Conservation (phyloP, 805 yeast genomes). For the Myxozyma neglecta region DNA sequence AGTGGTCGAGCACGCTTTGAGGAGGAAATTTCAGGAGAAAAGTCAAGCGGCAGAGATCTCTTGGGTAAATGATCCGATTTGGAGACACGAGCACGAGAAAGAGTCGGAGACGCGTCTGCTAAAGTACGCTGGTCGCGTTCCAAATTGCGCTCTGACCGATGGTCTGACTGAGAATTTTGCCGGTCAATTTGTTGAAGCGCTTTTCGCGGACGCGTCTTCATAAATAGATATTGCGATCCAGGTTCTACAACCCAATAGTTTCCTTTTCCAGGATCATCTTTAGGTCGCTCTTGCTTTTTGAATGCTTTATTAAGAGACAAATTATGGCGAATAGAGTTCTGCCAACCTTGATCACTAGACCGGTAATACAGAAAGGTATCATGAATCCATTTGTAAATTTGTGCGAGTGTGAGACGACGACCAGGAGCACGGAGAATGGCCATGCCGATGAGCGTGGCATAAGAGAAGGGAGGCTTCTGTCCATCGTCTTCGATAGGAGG, state of each 20-base stretch:
- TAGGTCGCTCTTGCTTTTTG: conserved; percentile 84
- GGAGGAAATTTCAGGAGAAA: conserved; percentile 21
- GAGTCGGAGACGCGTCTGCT: conserved; percentile 5
- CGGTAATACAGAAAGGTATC: conserved; percentile 80
- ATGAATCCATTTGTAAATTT: conserved; percentile 90
- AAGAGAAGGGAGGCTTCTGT: conserved; percentile 87
- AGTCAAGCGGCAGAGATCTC: neutral
- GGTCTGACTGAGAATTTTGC: neutral
- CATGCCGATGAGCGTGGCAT: conserved; percentile 91
- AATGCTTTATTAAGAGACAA: conserved; percentile 91
- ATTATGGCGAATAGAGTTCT: conserved; percentile 93
- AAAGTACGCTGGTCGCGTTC: neutral
- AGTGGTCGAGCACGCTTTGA: conserved; percentile 20
- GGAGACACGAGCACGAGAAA: neutral
- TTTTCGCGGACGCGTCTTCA: conserved; percentile 47
- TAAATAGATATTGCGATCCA: conserved; percentile 80
- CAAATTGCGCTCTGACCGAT: too few relatives aligned
- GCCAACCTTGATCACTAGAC: conserved; percentile 92
- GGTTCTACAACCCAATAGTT: conserved; percentile 89
- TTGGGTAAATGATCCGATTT: neutral
- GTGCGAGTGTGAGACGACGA: conserved; percentile 71
- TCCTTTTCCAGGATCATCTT: conserved; percentile 56
- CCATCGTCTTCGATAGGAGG: conserved; percentile 54
- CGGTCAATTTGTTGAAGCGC: neutral
- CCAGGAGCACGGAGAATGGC: conserved; percentile 80